Percentiles rank a stretch among this genome's conserved stretches.
phyloP scores from a whole-genome alignment of 2,329 filamentous ascomycete genomes.

The Chrysosporium keratinophilum region DNA sequence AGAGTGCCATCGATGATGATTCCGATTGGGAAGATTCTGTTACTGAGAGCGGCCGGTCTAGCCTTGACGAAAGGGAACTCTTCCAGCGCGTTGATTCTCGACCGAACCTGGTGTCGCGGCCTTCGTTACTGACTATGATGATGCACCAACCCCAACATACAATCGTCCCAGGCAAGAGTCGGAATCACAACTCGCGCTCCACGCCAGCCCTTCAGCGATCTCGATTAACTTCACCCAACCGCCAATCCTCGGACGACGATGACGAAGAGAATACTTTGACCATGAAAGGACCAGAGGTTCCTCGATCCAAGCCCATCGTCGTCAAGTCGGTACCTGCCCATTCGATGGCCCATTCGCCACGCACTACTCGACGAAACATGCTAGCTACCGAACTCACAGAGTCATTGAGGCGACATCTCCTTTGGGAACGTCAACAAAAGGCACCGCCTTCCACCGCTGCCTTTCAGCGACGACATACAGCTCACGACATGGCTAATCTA shows the following conservation, averaged over 20 bases:
- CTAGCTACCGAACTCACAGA: slow-evolving; percentile 87
- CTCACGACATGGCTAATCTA: slow-evolving; percentile 80
- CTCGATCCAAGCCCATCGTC: slow-evolving; percentile 71
- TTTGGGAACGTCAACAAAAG: slow-evolving; percentile 94
- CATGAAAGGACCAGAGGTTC: slow-evolving; percentile 50
- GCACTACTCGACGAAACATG: slow-evolving; percentile 91
- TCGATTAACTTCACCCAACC: slow-evolving; percentile 56
- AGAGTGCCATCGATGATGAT: slow-evolving; percentile 66
- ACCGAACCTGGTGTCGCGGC: slow-evolving; percentile 70
- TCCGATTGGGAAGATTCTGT: slow-evolving; percentile 55
- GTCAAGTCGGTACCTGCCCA: slow-evolving; percentile 58
- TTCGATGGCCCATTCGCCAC: slow-evolving; percentile 72
- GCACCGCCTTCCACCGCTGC: slow-evolving; percentile 72
- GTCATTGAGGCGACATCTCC: slow-evolving; percentile 77
- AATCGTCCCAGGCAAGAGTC: slow-evolving; percentile 44
- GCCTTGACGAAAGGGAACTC: slow-evolving; percentile 64
- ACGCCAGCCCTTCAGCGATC: slow-evolving; percentile 39
- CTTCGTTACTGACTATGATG: slow-evolving; percentile 81
- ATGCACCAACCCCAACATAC: slow-evolving; percentile 70
- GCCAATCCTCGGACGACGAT: slow-evolving; percentile 46
- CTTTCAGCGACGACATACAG: slow-evolving; percentile 79
- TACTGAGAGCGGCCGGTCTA: slow-evolving; percentile 72
- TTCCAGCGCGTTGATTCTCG: slow-evolving; percentile 89
- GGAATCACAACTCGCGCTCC: slow-evolving; percentile 26
- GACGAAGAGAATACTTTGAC: slow-evolving; percentile 55